Base-by-base conservation (phyloP, 495 filamentous ascomycete species). In the Talaromyces stipitatus region DNA sequence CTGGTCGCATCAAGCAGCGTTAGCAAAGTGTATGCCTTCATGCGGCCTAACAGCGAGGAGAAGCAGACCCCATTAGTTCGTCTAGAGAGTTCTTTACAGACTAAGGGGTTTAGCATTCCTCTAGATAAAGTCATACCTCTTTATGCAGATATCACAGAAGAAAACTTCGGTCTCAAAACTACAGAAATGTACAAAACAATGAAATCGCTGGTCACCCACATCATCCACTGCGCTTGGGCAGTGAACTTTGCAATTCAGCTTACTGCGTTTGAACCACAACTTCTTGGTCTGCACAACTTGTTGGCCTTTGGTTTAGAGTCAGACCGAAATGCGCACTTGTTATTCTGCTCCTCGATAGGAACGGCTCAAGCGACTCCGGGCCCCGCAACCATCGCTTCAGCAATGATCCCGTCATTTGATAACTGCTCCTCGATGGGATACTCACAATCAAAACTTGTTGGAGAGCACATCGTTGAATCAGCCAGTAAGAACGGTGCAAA, bases 181-280 rank as follows among this genome's bases (percentile, higher is more conserved):
- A 46, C 59, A 4, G 62, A 64, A 16, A 64, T 73, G 16, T 29
- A 29, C 28, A 45, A 65, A n/a, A 45, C 68, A 22, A 70, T 83
- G 58, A 66, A 66, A 12, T 50, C 69, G 5, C 69, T 68, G 0
- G 69, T 77, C 3, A 78, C 78, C 2, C 66, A 76, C 29, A 76
- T 84, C 41, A 76, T 84, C 54, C 81, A 84, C 61, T 73, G 72
- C 16, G 80, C 82, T 7, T 85, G 82, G 81, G 75, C 81, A 9
- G 77, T 83, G 22, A 80, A 83, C 62, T 82, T 82, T 74, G 77
- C 80, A 56, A 67, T 83, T 12, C 67, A 62, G 0, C 64, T 72
- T 3, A 20, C 55, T 8, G 62, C 62, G 30, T 76, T 76, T 52
- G 64, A 71, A 11, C 67, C 78, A 1, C 76, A 82, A 51, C 72